Evolutionary conservation across 345 rosid genomes (phyloP), one percentile per base, ranked within the genome.

Genomic region (Ceriops zippeliana): DNA sequence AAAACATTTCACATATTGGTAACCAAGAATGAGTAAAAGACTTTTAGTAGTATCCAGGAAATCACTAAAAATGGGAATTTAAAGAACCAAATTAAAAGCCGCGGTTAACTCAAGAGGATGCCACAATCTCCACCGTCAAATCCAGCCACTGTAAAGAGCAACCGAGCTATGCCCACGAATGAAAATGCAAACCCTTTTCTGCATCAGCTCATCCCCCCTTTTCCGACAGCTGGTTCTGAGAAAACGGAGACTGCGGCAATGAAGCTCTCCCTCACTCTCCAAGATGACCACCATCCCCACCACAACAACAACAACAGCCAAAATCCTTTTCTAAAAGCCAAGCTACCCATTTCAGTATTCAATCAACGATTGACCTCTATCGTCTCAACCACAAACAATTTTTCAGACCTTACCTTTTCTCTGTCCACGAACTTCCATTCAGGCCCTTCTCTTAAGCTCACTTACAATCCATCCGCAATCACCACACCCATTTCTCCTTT

Each of bases 221-320:
- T 13, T 42, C 17, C 1, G 13, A 11, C 15, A 3, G 5, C 49
- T 42, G 49, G 13, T 42, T 42, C 16, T 42, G 49, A 42, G 49
- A 13, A 13, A 42, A 13, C 49, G 13, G 49, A 13, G 49, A 17
- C 49, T 22, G 59, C 59, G 4, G 59, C 30, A 10, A 86, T 86
- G 92, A 85, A 85, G 83, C 73, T 85, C 61, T 84, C 86, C 34
- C 76, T 87, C 58, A 75, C 71, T 59, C 76, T 85, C 37, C 84
- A 70, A 51, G 86, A 81, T 35, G 82, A 76, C 19, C 31, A 54
- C 62, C 49, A 13, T 42, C 17, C 2, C 49, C 49, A 42, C 49
- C 13, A 13, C 49, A 61, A 59, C 15, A 9, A 11, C 31, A 52
- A 7, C 24, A 21, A 54, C 13, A 21, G 5, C 26, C 54, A 74